phyloP scores from a whole-genome alignment of 2,329 filamentous ascomycete species.

The Aspergillus amoenus region DNA sequence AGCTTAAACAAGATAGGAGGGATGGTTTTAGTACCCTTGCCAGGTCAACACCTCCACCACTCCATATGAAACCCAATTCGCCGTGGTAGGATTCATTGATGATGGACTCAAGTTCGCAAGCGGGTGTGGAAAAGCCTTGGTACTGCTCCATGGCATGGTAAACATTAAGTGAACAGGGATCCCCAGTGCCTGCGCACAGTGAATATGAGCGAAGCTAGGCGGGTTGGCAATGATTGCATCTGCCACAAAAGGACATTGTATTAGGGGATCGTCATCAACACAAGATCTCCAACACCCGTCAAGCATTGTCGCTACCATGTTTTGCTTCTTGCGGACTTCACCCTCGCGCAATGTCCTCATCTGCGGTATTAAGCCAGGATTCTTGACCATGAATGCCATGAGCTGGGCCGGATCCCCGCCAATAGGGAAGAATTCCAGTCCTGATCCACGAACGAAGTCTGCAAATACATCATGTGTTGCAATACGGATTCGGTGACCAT shows the following conservation, averaged over 20 bases:
- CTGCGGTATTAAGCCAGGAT: slow-evolving; percentile 44
- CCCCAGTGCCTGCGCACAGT: slow-evolving; percentile 51
- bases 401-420: slow-evolving; percentile 56
- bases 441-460: slow-evolving; percentile 53
- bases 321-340: slow-evolving; percentile 30
- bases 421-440: slow-evolving; percentile 58
- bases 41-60: slow-evolving; percentile 52
- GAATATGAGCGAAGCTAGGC: slow-evolving; percentile 53
- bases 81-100: slow-evolving; percentile 31
- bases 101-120: slow-evolving; percentile 47
- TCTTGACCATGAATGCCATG: slow-evolving; percentile 55
- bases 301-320: slow-evolving; percentile 39
- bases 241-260: slow-evolving; percentile 49
- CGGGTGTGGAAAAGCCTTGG: slow-evolving; percentile 49
- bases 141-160: slow-evolving; percentile 53
- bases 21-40: slow-evolving; percentile 40
- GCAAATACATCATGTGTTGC: slow-evolving; percentile 58
- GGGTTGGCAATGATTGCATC: slow-evolving; percentile 58
- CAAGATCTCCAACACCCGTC: slow-evolving; percentile 43
- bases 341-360: slow-evolving; percentile 39
- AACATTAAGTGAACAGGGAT: slow-evolving; percentile 55
- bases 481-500: slow-evolving; percentile 57
- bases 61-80: slow-evolving; percentile 49
- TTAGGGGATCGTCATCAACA: slow-evolving; percentile 31
- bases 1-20: no score